These are phyloP conservation scores for Claviceps sp. DNA, from an alignment of 2,329 filamentous ascomycete species.

Conservation along the genomic window DNA sequence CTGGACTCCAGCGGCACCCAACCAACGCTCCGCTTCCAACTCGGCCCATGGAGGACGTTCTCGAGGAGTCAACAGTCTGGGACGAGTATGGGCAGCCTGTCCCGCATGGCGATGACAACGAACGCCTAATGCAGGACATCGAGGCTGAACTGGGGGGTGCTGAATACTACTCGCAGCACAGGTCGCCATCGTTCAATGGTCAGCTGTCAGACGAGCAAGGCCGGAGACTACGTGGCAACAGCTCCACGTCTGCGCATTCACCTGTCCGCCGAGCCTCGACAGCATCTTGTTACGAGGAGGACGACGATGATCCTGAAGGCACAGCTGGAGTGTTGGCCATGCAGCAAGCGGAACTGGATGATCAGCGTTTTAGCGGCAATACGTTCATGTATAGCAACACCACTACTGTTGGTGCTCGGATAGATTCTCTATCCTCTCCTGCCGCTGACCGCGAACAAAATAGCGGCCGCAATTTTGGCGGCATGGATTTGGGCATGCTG, in stretches of 20 bases:
- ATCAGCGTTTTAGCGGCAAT: constrained; percentile 32
- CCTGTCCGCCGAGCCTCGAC: constrained; percentile 6
- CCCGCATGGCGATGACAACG: constrained; percentile 17
- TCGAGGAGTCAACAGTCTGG: constrained; percentile 30
- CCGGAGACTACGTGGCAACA: constrained; percentile 34
- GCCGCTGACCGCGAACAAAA: constrained; percentile 34
- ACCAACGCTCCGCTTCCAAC: constrained; percentile 48
- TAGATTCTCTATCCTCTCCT: constrained; percentile 26
- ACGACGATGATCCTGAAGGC: constrained; percentile 75
- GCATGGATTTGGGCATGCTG: constrained; percentile 60
- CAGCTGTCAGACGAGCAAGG: constrained; percentile 32
- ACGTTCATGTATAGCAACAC: constrained; percentile 16
- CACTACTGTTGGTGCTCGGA: neutral
- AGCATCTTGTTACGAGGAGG: constrained; percentile 14
- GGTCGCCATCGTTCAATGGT: constrained; percentile 31
- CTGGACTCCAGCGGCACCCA: constrained; percentile 41
- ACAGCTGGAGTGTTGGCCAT: constrained; percentile 74
- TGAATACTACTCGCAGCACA: constrained; percentile 18
- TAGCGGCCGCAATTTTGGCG: constrained; percentile 60
- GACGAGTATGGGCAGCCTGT: constrained; percentile 21
- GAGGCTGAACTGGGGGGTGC: constrained; percentile 36
- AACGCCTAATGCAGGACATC: constrained; percentile 43
- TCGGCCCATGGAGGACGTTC: constrained; percentile 32
- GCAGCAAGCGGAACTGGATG: constrained; percentile 71
- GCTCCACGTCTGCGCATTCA: constrained; percentile 35